Base-by-base conservation (phyloP, 768 basidiomycete species). In the Mycena floridula region DNA sequence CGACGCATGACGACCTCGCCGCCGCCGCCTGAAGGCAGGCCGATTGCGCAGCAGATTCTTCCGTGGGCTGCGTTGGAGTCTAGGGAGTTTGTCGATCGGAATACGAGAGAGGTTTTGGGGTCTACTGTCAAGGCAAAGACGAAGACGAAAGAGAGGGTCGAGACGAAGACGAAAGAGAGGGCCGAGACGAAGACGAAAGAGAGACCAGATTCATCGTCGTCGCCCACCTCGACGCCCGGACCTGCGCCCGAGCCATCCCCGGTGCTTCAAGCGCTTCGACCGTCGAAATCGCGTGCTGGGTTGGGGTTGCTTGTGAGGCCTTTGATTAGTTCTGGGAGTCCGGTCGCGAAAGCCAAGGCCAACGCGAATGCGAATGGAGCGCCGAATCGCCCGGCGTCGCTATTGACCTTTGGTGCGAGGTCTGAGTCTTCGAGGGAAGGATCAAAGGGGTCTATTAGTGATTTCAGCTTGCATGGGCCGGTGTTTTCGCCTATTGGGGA, bases 401-500 rank as follows among this genome's bases (percentile, higher is more conserved):
- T 41, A 13, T 21, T 50, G 18, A 42, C 43, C 7, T 48, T 47
- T 23, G 37, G 41, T 9, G 59, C 63, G 40, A 72, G 61, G 53
- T 53, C 60, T 4, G 48, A 58, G 8, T 54, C 54, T 12, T 38
- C 44, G 11, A 51, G 56, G 3, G 52, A 54, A 9, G 50, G 27
- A 25, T 44, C 43, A 23, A 35, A 23, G 43, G 28, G 13, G 28
- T 35, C 16, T 25, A 38, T 18, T 35, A 35, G 32, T 24, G 47
- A 45, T 46, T 5, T 46, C 46, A 75, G 72, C 24, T 20, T 30
- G 12, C 57, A 66, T 0, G 69, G 83, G 9, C 61, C 66, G 1
- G 66, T 85, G 12, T 84, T 85, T 0, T 50, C 79, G 42, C 82
- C 1, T 87, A 89, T 55, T 80, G 82, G 58, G 57, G 75, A 52